A percentile compares a stretch with the other conserved stretches of the same genome.
Evolutionary conservation across 2,329 filamentous ascomycete species (phyloP).

Genomic region (Cylindrodendrum hubeiense): DNA sequence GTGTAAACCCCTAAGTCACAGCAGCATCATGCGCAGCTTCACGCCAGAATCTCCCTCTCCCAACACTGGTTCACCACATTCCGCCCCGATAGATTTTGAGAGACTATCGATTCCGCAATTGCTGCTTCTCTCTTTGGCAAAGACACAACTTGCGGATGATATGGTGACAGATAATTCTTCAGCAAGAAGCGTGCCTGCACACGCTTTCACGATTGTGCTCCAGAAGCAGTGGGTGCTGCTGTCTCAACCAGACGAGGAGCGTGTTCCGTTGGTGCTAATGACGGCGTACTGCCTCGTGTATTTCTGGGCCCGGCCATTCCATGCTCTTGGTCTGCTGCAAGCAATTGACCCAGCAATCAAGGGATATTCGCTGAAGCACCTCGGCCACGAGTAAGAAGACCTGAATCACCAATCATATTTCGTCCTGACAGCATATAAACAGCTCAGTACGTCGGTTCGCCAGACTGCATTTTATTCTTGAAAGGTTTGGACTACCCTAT

Average conservation of each 20-base stretch:
- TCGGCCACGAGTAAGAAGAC: background rate
- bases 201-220: background rate
- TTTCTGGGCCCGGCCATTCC: background rate
- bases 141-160: background rate
- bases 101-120: background rate
- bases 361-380: background rate
- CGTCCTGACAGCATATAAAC: background rate
- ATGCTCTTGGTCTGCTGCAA: background rate
- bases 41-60: background rate
- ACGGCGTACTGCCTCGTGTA: background rate
- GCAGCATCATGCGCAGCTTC: background rate
- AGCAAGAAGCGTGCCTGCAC: background rate
- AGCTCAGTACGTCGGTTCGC: background rate
- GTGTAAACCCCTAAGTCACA: background rate
- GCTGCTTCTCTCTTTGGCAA: background rate
- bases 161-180: background rate
- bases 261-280: background rate
- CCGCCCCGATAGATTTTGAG: background rate
- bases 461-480: background rate
- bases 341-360: background rate
- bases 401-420: too few relatives aligned
- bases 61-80: background rate
- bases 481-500: background rate
- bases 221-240: background rate
- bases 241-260: background rate